These are phyloP conservation scores for Ceratobasidium sp. DNA, from an alignment of 1,284 basidiomycete species.

Conservation along the genomic window DNA sequence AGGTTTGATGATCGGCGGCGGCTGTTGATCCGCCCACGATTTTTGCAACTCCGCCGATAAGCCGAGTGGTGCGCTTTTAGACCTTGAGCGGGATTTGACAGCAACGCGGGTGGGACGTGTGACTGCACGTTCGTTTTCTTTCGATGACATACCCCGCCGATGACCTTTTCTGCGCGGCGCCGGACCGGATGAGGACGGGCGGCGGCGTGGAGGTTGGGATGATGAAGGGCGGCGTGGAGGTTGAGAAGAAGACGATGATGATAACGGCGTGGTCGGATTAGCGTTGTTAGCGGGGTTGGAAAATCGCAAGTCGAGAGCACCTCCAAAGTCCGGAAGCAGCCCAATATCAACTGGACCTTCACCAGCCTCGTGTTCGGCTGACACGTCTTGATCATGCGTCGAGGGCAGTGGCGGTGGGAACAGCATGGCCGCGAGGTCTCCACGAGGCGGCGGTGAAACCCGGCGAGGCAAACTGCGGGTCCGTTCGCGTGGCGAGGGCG, in stretches of 20 bases:
- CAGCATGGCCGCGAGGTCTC: constrained; percentile 8
- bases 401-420: constrained; percentile 24
- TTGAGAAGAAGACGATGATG: too few species aligned
- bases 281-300: constrained; percentile 11
- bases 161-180: constrained; percentile 17
- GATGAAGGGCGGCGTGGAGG: too few species aligned
- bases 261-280: too few species aligned
- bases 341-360: constrained; percentile 1
- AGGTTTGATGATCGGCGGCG: constrained; percentile 14
- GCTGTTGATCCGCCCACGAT: background rate
- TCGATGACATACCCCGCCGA: constrained; percentile 24
- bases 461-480: constrained; percentile 37
- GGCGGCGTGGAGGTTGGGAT: too few species aligned
- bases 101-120: too few species aligned
- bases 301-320: constrained; percentile 36
- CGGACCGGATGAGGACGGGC: too few species aligned
- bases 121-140: constrained; percentile 17
- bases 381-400: too few species aligned
- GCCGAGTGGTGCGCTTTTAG: constrained; percentile 33
- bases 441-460: constrained; percentile 32
- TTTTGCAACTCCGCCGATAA: constrained; percentile 6
- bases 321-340: constrained; percentile 32
- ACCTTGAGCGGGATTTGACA: constrained; percentile 20
- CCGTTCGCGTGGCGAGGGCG: constrained; percentile 24
- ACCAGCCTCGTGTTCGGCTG: constrained; percentile 20